phyloP scores from a whole-genome alignment of 2,329 filamentous ascomycete genomes.

The Colletotrichum eleusines region DNA sequence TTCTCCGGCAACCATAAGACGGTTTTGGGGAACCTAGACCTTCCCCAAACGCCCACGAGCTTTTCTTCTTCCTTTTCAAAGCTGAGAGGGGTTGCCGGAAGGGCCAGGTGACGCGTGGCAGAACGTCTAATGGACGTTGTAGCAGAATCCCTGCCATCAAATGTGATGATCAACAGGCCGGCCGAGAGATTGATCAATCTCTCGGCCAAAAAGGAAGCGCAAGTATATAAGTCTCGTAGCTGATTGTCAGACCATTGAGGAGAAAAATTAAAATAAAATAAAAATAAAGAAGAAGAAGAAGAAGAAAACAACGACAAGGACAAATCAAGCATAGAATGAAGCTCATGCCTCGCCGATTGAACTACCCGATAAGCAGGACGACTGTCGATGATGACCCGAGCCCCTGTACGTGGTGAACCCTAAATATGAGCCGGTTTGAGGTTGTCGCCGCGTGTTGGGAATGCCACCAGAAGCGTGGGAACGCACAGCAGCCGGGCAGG shows the following conservation, averaged over 20 bases:
- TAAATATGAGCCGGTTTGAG: constrained; percentile 17
- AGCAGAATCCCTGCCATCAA: constrained; percentile 8
- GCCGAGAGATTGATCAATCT: background rate
- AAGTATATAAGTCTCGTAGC: background rate
- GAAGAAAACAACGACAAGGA: background rate
- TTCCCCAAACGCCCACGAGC: constrained; percentile 29
- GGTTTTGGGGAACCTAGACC: constrained; percentile 7
- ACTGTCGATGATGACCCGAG: constrained; percentile 11
- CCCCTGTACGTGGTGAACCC: constrained; percentile 17
- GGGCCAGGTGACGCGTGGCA: background rate
- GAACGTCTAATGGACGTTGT: background rate
- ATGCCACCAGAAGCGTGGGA: constrained; percentile 12
- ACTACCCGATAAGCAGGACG: background rate
- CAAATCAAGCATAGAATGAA: background rate
- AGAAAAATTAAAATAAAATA: background rate
- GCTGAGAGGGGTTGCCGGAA: constrained; percentile 8
- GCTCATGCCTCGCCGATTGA: background rate
- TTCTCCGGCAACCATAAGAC: constrained; percentile 9
- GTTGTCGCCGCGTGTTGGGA: constrained; percentile 22
- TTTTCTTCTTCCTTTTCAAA: background rate
- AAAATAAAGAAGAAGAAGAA: no score
- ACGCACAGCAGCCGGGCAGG: background rate
- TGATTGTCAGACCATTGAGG: background rate
- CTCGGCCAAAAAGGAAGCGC: no score
- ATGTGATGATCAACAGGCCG: background rate